Evolutionary conservation across 1,284 basidiomycete genomes (phyloP).

Genomic region (Apiotrichum porosum): DNA sequence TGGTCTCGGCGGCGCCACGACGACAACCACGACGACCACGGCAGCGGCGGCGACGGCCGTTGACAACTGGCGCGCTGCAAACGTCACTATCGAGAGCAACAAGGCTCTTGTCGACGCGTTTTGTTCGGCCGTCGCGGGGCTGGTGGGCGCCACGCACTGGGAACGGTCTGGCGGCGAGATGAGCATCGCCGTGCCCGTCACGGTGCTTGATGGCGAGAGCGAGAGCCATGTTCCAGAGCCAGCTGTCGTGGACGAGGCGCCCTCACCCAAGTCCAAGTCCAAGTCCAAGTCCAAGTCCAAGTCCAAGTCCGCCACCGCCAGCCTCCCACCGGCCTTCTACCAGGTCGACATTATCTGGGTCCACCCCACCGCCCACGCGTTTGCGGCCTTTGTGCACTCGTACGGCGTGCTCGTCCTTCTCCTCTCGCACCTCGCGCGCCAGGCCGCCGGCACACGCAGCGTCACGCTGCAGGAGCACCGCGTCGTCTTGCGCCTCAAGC

Average conservation of each 20-base stretch:
- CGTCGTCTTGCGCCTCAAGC: constrained; percentile 17
- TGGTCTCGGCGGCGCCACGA: not conserved
- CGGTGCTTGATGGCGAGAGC: not conserved
- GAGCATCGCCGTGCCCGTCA: constrained; percentile 5
- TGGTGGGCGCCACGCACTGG: constrained; percentile 9
- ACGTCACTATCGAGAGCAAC: not conserved
- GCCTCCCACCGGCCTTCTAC: constrained; percentile 17
- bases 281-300: not conserved
- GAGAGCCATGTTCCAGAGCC: not conserved
- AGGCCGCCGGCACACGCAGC: not conserved
- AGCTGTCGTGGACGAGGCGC: not conserved
- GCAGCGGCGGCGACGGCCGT: not conserved
- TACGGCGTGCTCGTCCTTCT: constrained; percentile 15
- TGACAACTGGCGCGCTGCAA: too few species aligned
- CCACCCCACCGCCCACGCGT: constrained; percentile 1
- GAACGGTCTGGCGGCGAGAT: constrained; percentile 1
- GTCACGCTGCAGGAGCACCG: constrained; percentile 14
- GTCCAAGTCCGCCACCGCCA: not conserved
- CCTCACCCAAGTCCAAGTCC: not conserved
- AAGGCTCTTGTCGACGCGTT: constrained; percentile 1
- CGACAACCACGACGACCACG: too few species aligned
- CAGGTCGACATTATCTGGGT: constrained; percentile 33
- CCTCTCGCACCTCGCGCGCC: constrained; percentile 7
- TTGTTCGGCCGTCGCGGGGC: constrained; percentile 10
- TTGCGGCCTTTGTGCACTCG: constrained; percentile 15